A percentile compares a stretch with the other conserved stretches of the same genome.
Conservation (phyloP, 495 filamentous ascomycete genomes). For the Penicillium coffeae region DNA sequence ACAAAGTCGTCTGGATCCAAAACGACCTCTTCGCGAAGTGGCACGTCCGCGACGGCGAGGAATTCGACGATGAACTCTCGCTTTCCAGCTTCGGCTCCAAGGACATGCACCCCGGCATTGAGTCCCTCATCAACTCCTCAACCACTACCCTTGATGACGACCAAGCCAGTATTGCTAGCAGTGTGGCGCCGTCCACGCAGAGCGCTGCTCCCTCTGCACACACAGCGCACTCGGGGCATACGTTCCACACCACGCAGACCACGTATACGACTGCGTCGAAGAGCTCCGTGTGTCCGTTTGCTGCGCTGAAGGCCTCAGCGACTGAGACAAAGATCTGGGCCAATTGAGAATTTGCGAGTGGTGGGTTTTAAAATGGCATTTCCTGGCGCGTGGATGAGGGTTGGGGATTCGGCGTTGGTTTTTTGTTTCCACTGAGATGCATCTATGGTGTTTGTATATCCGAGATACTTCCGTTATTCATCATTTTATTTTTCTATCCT, state of each 20-base stretch:
- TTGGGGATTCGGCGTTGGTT: background rate
- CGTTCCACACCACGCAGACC: background rate
- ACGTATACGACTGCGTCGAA: constrained; percentile 1
- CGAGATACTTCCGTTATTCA: background rate
- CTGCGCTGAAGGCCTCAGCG: constrained; percentile 14
- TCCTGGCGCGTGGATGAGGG: constrained; percentile 5
- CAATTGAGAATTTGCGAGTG: constrained; percentile 10
- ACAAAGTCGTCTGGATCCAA: constrained; percentile 67
- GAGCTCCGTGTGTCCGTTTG: constrained; percentile 35
- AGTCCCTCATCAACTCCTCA: constrained; percentile 29
- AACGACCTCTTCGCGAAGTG: constrained; percentile 77
- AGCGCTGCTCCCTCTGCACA: constrained; percentile 17
- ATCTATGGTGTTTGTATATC: background rate
- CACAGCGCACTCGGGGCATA: background rate
- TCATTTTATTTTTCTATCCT: background rate
- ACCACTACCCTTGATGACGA: constrained; percentile 34
- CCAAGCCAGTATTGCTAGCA: constrained; percentile 26
- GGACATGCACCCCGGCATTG: constrained; percentile 48
- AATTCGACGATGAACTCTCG: constrained; percentile 60
- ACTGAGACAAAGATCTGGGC: constrained; percentile 42
- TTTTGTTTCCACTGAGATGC: background rate
- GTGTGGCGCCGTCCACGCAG: constrained; percentile 14
- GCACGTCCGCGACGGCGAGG: constrained; percentile 68
- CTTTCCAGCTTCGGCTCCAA: constrained; percentile 47
- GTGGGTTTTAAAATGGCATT: constrained; percentile 5